Base-by-base conservation (phyloP, 176 grass and related monocot genomes). In the Oryza nivara region DNA sequence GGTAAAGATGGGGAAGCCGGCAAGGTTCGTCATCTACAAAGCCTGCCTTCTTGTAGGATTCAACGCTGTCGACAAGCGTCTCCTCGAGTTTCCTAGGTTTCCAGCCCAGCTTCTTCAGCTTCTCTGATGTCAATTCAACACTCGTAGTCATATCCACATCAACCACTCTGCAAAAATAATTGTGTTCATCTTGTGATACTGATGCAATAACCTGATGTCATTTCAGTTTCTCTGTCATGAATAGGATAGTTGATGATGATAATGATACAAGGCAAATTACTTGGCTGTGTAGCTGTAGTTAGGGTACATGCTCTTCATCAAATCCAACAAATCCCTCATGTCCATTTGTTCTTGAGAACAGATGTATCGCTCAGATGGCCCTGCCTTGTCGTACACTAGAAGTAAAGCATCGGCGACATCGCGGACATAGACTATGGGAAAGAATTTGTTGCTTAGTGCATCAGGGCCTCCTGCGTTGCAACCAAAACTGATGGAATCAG, bases 31-130 rank as follows among this genome's bases (percentile, higher is more conserved):
- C 70, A 1, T 78, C 70, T 3, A 91, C 41, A 79, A 94, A 46
- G 1, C 84, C 87, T 0, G 77, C 82, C 74, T 83, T 77, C 23
- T 32, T 20, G 40, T 80, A 91, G 74, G 45, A 87, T 8, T 91
- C 74, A 15, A 92, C 11, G 41, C 69, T 83, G 23, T 94, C 89
- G 0, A 13, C 15, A 10, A 94, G 87, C 2, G 51, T 92, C 78
- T 89, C 84, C 74, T 89, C 78, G 3, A 88, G 74, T 15, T 80
- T 73, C 69, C 77, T 87, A 7, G 77, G 83, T 9, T 76, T 76
- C 92, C 89, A 94, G 2, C 92, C 87, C 40, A 89, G 79, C 8
- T 54, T 85, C 78, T 65, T 79, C 61, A 92, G 71, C 38, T 92
- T 92, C 0, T n/a, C 84, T 0, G 92, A 83, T 6, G 73, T 70